Evolutionary conservation across 192 early-diverging fungal species (phyloP).

Genomic region (Coemansia sp.): DNA sequence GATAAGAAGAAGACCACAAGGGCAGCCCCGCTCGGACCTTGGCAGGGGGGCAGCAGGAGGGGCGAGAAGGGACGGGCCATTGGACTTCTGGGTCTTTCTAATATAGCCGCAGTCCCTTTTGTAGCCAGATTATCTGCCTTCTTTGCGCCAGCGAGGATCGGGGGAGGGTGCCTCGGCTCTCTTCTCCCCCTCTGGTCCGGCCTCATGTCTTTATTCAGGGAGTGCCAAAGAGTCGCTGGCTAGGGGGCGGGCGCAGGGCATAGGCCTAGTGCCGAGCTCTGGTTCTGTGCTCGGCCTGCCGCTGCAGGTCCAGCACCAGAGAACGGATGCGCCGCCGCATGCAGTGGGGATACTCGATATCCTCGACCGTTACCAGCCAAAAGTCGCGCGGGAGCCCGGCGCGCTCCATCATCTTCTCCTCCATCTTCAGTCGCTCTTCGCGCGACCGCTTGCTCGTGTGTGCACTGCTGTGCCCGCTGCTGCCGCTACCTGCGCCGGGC

Average conservation of each 20-base stretch:
- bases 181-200: too few relatives aligned
- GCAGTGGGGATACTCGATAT: constrained; percentile 47
- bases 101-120: too few relatives aligned
- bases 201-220: too few relatives aligned
- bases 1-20: too few relatives aligned
- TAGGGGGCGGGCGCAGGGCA: not conserved
- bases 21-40: too few relatives aligned
- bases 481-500: not conserved
- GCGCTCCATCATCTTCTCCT: constrained; percentile 35
- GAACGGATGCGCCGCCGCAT: constrained; percentile 40
- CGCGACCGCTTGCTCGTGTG: constrained; percentile 1
- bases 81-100: too few relatives aligned
- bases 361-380: constrained; percentile 48
- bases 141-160: too few relatives aligned
- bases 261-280: not conserved
- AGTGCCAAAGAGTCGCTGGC: too few relatives aligned
- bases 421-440: constrained; percentile 28
- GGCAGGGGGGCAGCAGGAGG: too few relatives aligned
- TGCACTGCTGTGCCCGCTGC: not conserved
- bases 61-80: too few relatives aligned
- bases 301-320: constrained; percentile 29
- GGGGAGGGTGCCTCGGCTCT: too few relatives aligned
- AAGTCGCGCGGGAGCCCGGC: constrained; percentile 42
- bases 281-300: constrained; percentile 9
- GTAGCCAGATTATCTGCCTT: too few relatives aligned